Base-by-base conservation (phyloP, 2,329 filamentous ascomycete genomes). In the Neofusicoccum umdonicola region DNA sequence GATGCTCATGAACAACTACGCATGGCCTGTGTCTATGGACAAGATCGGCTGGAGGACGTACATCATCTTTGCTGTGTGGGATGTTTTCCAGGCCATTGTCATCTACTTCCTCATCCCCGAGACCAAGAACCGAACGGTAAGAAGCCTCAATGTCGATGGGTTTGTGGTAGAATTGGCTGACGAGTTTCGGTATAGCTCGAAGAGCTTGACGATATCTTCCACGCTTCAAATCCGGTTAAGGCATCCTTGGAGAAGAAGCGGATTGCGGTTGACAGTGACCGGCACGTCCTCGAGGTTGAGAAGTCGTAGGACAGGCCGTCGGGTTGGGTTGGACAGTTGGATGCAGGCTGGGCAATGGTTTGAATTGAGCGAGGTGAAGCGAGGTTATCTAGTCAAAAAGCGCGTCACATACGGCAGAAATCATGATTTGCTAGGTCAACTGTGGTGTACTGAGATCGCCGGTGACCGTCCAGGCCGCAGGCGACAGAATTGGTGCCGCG, bases 141-240 rank as follows among this genome's bases (percentile, higher is more conserved):
- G 42, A 4, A 12, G 7, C n/a, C 4, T 44, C 15, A 3, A 5
- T n/a, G 7, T 7, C 6, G 13, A 44, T 39, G 37, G 2, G 37
- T 8, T 8, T 39, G 8, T 13, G 13, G 37, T 8, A 39, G 37
- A 39, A 39, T 13, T 13, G 13, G 9, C 37, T 39, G 37, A 39
- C 37, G 8, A 39, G 13, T 11, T 12, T 3, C 37, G 9, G 37
- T 39, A 3, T 39, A 39, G 37, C 73, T 82, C 34, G 81, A 83
- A 68, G 81, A 82, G 69, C 71, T 83, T 9, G 76, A 77, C 37
- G 73, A 75, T 22, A 79, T 82, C 62, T 82, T 83, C 67, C 73
- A 73, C 47, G 72, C 73, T 0, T 70, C 68, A 48, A 75, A 77
- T 31, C 79, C 79, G 0, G 78, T 80, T n/a, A 77, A 78, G 68